Base-by-base conservation (phyloP, 805 yeast genomes). In the Myxozyma geophila region DNA sequence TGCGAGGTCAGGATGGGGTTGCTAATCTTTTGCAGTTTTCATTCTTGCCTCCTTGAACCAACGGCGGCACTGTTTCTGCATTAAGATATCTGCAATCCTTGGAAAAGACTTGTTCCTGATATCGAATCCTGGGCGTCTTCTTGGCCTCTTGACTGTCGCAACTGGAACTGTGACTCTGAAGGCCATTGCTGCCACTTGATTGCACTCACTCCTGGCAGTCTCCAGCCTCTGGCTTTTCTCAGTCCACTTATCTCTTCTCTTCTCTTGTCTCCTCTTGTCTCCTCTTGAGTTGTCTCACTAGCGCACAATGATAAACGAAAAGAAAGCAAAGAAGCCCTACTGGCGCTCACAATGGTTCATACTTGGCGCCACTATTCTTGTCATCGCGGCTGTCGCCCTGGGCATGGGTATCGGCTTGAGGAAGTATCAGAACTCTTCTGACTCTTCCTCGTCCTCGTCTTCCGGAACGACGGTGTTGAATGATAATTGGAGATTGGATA, bases 351-450 rank as follows among this genome's bases (percentile, higher is more conserved):
- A 47, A 35, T 47, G 33, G 58, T 43, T 39, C 50, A 15, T 8
- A 49, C 4, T 50, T 7, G 63, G 43, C 10, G 40, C 23, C 43
- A 55, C 37, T 7, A 7, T 66, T 7, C 51, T 64, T 12, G 54
- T 65, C 21, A 36, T 64, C 9, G 48, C 55, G 17, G 69, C 63
- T 21, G 48, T 66, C 37, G 67, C 66, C 7, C 60, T 64, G 15
- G 65, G 68, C n/a, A 15, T 65, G 57, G 69, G 69, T 10, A 49
- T 66, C 23, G 68, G 68, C 2, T 46, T 66, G 21, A 44, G 64
- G 8, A 23, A 44, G 7, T 41, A 54, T 39, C 60, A 55, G 21
- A 50, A 21, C 47, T 28, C 63, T 12, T 21, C 28, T 41, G 44
- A 51, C 1, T n/a, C 57, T 5, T 28, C 63, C 13, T n/a, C 60